Base-by-base conservation (phyloP, 768 basidiomycete genomes). In the Podaxis sp. region DNA sequence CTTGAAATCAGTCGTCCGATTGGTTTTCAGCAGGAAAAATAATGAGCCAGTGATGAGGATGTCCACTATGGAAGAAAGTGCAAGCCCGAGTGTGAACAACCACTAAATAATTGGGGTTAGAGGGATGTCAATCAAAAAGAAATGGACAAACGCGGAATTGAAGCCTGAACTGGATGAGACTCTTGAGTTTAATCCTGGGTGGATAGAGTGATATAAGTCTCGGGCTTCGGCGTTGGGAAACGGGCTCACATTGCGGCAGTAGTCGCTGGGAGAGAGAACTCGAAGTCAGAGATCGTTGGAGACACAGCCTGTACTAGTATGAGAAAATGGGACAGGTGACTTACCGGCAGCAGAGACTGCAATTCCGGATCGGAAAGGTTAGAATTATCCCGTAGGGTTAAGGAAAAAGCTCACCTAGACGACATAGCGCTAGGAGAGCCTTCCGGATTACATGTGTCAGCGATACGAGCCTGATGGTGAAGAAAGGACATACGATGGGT, bases 51-150 rank as follows among this genome's bases (percentile, higher is more conserved):
- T 81, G 57, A 85, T 78, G n/a, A 84, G 40, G 39, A 85, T 69
- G 62, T 85, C 84, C 1, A 83, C 77, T 6, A 72, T 68, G 0
- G 80, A 78, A 0, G 84, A 85, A 39, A 85, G 72, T 0, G 81
- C 78, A 7, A 85, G 73, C 3, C 84, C 84, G 13, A 80, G 74
- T 5, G 84, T 85, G 64, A 84, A 84, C 24, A 83, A 69, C 83
- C 84, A 85, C 84, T 85, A 59, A 42, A 59, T 15, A 40, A 30
- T 15, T 52, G 12, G 49, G 40, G n/a, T 40, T 28, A 58, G 22
- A 22, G 42, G 33, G 12, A 39, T 39, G 56, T 52, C n/a, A 17
- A n/a, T 51, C 13, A n/a, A 30, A 5, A 24, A 22, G 52, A 17
- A 60, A 52, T 54, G 49, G 58, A 46, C 63, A 36, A 15, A 36